Conservation (phyloP, 2,329 filamentous ascomycete genomes). For the Plenodomus lindquistii region DNA sequence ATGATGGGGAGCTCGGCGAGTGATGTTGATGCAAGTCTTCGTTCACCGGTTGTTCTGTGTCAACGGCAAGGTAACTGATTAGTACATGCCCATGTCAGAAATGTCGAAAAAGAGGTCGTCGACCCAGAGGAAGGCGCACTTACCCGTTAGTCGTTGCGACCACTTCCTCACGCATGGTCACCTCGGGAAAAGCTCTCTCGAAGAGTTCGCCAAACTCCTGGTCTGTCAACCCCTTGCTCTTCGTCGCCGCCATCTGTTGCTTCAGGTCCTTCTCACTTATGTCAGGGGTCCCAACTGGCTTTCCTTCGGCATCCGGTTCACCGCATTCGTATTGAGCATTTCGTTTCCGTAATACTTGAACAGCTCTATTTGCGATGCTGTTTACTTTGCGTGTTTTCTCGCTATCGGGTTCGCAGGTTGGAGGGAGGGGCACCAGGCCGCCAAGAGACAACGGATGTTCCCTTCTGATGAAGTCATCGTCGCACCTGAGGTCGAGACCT, state of each 20-base stretch:
- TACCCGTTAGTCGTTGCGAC: constrained; percentile 61
- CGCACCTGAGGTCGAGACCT: constrained; percentile 77
- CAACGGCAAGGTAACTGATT: constrained; percentile 78
- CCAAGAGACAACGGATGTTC: constrained; percentile 81
- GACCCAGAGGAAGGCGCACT: constrained; percentile 42
- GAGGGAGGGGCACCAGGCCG: constrained; percentile 80
- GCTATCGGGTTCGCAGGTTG: constrained; percentile 92
- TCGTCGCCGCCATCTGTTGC: constrained; percentile 72
- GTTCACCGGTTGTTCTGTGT: constrained; percentile 72
- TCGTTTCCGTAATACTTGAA: constrained; percentile 83
- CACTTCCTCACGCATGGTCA: constrained; percentile 65
- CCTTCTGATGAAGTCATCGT: constrained; percentile 83
- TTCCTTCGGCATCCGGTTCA: constrained; percentile 67
- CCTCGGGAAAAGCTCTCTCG: constrained; percentile 72
- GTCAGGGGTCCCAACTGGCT: constrained; percentile 65
- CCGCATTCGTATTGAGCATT: constrained; percentile 92
- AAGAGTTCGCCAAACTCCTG: constrained; percentile 92
- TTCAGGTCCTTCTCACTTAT: constrained; percentile 73
- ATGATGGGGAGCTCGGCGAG: constrained; percentile 87
- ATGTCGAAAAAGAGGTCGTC: constrained; percentile 25
- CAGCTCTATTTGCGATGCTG: constrained; percentile 81
- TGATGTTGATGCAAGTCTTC: constrained; percentile 78
- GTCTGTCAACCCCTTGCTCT: constrained; percentile 80
- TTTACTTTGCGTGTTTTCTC: constrained; percentile 88
- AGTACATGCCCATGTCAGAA: constrained; percentile 59